Percentiles rank a stretch among this genome's conserved stretches.
Conservation (phyloP, 75 land plant genomes). For the Isoetes taiwanensis region DNA sequence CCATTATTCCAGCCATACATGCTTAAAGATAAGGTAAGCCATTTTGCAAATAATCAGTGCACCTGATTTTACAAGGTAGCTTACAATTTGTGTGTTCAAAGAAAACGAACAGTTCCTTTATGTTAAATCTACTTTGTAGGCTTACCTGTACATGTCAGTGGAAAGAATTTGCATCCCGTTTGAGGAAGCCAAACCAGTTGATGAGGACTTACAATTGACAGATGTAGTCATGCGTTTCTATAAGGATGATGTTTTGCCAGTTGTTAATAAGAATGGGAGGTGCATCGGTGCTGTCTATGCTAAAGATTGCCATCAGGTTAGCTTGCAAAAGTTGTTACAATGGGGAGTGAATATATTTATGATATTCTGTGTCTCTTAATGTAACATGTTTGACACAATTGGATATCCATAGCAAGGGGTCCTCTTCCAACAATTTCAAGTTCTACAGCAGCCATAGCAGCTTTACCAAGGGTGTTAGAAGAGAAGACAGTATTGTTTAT, state of each 20-base stretch:
- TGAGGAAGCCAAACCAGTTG: conserved; percentile 37
- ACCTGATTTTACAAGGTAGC: background rate
- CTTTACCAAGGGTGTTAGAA: conserved; percentile 39
- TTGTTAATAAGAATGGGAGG: conserved; percentile 46
- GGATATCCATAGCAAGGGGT: conserved; percentile 47
- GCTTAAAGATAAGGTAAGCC: conserved; percentile 32
- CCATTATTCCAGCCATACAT: conserved; percentile 36
- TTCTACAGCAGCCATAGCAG: conserved; percentile 36
- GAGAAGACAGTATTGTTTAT: conserved; percentile 38
- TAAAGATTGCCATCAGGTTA: conserved; percentile 57
- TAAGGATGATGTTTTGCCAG: conserved; percentile 40
- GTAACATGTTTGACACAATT: conserved; percentile 25
- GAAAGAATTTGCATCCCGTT: conserved; percentile 41
- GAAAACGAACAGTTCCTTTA: background rate
- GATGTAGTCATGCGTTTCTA: conserved; percentile 51
- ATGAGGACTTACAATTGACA: conserved; percentile 19
- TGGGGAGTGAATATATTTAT: background rate
- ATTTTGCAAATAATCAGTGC: background rate
- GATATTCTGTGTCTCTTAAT: background rate
- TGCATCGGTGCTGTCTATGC: conserved; percentile 61
- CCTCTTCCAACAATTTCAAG: conserved; percentile 53
- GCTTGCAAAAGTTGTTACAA: background rate
- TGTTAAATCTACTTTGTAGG: conserved; percentile 13
- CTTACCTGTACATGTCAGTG: conserved; percentile 34
- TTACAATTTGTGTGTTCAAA: background rate